phyloP scores from a whole-genome alignment of 2,329 filamentous ascomycete species.

The Colletotrichum scovillei region DNA sequence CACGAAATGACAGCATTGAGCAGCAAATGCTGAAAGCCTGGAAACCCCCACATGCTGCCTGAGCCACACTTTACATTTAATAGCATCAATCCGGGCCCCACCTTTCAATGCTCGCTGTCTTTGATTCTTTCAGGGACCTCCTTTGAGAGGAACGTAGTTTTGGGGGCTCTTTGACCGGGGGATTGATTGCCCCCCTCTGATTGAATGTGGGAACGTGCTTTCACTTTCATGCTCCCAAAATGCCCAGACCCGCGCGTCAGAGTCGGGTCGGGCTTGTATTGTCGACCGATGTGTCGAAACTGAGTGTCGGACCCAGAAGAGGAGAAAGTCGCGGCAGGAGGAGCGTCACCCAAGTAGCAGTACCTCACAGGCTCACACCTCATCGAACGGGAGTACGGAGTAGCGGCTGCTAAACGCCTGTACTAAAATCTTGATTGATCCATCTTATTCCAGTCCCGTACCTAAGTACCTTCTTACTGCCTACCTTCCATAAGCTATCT shows the following conservation, averaged over 20 bases:
- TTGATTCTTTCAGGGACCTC: constrained; percentile 1
- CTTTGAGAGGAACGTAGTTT: neutral
- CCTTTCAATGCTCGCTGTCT: neutral
- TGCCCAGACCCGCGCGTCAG: constrained; percentile 27
- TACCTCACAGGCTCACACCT: no score
- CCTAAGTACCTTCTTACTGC: neutral
- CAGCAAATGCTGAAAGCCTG: constrained; percentile 1
- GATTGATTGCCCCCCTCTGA: neutral
- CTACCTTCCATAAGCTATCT: neutral
- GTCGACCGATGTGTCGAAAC: constrained; percentile 26
- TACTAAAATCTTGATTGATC: constrained; percentile 8
- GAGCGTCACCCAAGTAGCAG: constrained; percentile 24
- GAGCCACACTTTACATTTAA: constrained; percentile 21
- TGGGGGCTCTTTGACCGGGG: constrained; percentile 1
- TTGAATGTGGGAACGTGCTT: constrained; percentile 23
- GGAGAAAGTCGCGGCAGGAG: neutral
- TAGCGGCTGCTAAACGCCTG: constrained; percentile 9
- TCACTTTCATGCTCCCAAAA: neutral
- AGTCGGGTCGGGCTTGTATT: constrained; percentile 18
- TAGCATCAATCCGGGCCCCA: neutral
- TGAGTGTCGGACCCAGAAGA: constrained; percentile 22
- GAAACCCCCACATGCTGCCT: constrained; percentile 9
- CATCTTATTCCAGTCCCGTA: neutral
- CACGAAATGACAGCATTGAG: constrained; percentile 24
- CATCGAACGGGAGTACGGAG: neutral